These are phyloP conservation scores for Lentinula lateritia DNA, from an alignment of 768 basidiomycete species.

Conservation along the genomic window DNA sequence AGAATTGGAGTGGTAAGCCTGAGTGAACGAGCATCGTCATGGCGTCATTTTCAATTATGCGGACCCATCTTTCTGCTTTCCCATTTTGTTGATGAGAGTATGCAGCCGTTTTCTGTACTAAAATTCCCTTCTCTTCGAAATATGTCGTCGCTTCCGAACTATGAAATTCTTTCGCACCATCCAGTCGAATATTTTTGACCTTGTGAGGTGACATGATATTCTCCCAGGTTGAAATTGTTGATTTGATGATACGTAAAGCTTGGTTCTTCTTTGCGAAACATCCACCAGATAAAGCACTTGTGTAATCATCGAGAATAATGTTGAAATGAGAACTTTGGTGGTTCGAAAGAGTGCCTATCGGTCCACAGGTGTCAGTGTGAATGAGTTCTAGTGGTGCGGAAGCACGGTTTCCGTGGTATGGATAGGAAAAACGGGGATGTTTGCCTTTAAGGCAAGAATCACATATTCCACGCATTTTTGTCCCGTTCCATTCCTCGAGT, in stretches of 20 bases:
- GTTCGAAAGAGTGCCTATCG: too few species aligned
- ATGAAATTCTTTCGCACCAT: not conserved
- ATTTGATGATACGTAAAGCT: too few species aligned
- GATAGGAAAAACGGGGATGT: not conserved
- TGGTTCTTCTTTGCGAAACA: too few species aligned
- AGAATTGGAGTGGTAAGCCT: slow-evolving; percentile 16
- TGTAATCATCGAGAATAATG: too few species aligned
- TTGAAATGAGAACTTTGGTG: too few species aligned
- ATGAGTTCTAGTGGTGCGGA: not conserved
- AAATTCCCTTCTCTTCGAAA: slow-evolving; percentile 16
- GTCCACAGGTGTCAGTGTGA: too few species aligned
- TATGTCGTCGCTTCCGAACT: not conserved
- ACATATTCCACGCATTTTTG: not conserved
- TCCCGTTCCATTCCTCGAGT: not conserved
- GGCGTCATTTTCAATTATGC: slow-evolving; percentile 25
- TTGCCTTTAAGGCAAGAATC: not conserved
- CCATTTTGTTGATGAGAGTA: slow-evolving; percentile 37
- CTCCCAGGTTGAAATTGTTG: too few species aligned
- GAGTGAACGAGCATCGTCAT: slow-evolving; percentile 22
- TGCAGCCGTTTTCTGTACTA: not conserved
- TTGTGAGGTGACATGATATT: too few species aligned
- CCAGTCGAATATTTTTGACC: not conserved
- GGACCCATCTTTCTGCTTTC: slow-evolving; percentile 33
- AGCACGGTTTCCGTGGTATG: not conserved
- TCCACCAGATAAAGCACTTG: too few species aligned